A percentile compares a stretch with the other conserved stretches of the same genome.
phyloP scores from a whole-genome alignment of 2,329 filamentous ascomycete species.

The Annulohypoxylon truncatum region DNA sequence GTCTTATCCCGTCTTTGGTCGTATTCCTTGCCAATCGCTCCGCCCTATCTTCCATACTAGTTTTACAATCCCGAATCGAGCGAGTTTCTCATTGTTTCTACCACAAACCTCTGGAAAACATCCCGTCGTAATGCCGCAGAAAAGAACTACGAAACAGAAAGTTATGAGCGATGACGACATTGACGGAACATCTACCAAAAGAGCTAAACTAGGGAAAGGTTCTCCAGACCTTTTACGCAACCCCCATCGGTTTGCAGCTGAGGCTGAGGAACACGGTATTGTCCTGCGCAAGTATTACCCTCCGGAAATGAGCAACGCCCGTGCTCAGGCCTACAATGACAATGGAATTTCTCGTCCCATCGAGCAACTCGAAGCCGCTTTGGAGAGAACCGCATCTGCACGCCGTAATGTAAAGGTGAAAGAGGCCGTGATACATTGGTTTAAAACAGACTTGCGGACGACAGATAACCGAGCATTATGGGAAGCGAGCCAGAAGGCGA shows the following conservation, averaged over 20 bases:
- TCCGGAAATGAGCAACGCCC: slow-evolving; percentile 83
- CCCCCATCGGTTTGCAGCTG: slow-evolving; percentile 60
- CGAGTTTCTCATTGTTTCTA: background rate
- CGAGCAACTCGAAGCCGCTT: slow-evolving; percentile 70
- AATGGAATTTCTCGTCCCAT: slow-evolving; percentile 78
- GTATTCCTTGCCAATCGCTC: background rate
- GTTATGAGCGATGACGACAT: slow-evolving; percentile 34
- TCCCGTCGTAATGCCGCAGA: slow-evolving; percentile 45
- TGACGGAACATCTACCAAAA: slow-evolving; percentile 46
- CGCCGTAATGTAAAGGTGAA: slow-evolving; percentile 65
- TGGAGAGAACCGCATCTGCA: slow-evolving; percentile 67
- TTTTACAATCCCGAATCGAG: background rate
- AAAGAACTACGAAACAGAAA: slow-evolving; percentile 46
- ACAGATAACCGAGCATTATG: slow-evolving; percentile 79
- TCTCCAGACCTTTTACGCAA: slow-evolving; percentile 53
- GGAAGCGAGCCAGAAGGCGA: slow-evolving; percentile 74
- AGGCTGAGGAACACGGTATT: slow-evolving; percentile 68
- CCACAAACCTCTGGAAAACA: background rate
- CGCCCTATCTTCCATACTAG: background rate
- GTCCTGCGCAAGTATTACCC: slow-evolving; percentile 83
- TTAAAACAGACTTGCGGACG: slow-evolving; percentile 82
- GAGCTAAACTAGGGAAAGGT: slow-evolving; percentile 40
- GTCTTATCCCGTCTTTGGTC: background rate
- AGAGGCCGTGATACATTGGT: slow-evolving; percentile 85
- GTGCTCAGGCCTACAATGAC: slow-evolving; percentile 79